Percentiles rank a stretch among this genome's conserved stretches.
Evolutionary conservation across 129 eudicot species (phyloP).

Genomic region (Ambrosia trifida): DNA sequence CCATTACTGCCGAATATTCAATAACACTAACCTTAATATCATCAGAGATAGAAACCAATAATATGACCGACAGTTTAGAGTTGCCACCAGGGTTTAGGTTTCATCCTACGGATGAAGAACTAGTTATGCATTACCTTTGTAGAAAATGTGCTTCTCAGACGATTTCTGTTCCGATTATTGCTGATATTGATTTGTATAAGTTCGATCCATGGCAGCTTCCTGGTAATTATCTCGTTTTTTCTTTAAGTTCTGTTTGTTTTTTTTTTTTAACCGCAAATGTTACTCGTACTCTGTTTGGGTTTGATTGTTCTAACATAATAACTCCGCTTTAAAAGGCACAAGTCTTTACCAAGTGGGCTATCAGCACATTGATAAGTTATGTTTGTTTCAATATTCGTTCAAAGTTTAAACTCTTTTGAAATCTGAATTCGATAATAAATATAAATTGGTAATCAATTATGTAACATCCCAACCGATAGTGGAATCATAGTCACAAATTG

Average conservation of each 20-base stretch:
- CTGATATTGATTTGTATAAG: slow-evolving; percentile 59
- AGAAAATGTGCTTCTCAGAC: slow-evolving; percentile 44
- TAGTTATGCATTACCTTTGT: slow-evolving; percentile 51
- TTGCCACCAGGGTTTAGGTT: slow-evolving; percentile 62
- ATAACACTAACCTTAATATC: neutral
- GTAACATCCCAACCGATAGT: too few relatives aligned
- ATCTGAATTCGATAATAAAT: too few relatives aligned
- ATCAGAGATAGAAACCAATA: neutral
- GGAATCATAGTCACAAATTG: too few relatives aligned
- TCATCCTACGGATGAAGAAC: slow-evolving; percentile 28
- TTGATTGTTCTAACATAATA: too few relatives aligned
- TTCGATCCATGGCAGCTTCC: slow-evolving; percentile 62
- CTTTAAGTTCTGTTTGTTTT: neutral
- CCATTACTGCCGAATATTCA: slow-evolving; percentile 21
- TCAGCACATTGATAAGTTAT: too few relatives aligned
- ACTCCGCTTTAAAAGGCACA: too few relatives aligned
- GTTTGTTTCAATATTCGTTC: too few relatives aligned
- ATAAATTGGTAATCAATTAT: too few relatives aligned
- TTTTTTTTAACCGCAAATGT: too few relatives aligned
- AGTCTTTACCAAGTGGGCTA: too few relatives aligned
- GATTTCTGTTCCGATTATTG: slow-evolving; percentile 44
- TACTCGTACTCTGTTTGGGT: too few relatives aligned
- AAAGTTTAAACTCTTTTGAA: too few relatives aligned
- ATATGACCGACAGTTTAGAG: slow-evolving; percentile 14
- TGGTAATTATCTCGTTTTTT: slow-evolving; percentile 32